Percentiles rank a stretch among this genome's conserved stretches.
Evolutionary conservation across 257 asterid species (phyloP).

Genomic region (Cruciata laevipes): DNA sequence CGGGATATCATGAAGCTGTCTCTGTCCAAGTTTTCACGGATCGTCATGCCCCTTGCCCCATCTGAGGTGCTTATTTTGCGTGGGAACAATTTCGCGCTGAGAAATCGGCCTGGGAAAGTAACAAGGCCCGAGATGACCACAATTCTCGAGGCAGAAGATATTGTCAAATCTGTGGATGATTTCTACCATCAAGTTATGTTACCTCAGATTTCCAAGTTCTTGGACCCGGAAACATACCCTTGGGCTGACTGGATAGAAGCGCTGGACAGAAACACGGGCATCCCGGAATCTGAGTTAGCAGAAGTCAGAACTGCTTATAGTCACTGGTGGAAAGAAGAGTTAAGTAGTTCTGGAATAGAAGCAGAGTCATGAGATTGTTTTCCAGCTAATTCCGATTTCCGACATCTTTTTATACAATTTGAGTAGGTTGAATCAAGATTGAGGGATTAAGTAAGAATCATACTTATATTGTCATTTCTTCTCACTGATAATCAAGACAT

Average conservation of each 20-base stretch:
- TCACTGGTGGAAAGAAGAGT: constrained; percentile 51
- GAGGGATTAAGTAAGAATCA: not conserved
- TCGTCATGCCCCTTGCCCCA: constrained; percentile 82
- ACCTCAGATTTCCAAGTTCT: constrained; percentile 53
- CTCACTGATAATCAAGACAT: not conserved
- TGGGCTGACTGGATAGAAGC: constrained; percentile 74
- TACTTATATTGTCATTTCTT: not conserved
- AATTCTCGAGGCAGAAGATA: constrained; percentile 69
- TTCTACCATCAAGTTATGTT: constrained; percentile 59
- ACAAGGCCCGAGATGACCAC: constrained; percentile 79
- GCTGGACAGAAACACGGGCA: constrained; percentile 62
- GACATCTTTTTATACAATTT: not conserved
- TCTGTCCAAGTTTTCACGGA: constrained; percentile 70
- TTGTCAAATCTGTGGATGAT: constrained; percentile 49
- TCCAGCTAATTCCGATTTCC: too few species aligned
- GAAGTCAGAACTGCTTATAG: constrained; percentile 58
- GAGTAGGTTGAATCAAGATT: not conserved
- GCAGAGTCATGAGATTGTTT: constrained; percentile 14
- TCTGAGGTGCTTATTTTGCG: constrained; percentile 76
- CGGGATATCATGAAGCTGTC: constrained; percentile 57
- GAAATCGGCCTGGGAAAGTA: constrained; percentile 60
- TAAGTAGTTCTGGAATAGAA: constrained; percentile 23
- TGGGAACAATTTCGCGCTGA: constrained; percentile 61
- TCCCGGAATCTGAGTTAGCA: constrained; percentile 58
- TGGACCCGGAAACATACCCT: constrained; percentile 59